These are phyloP conservation scores for Mimosa bimucronata DNA, from an alignment of 306 rosid genomes.

Conservation along the genomic window DNA sequence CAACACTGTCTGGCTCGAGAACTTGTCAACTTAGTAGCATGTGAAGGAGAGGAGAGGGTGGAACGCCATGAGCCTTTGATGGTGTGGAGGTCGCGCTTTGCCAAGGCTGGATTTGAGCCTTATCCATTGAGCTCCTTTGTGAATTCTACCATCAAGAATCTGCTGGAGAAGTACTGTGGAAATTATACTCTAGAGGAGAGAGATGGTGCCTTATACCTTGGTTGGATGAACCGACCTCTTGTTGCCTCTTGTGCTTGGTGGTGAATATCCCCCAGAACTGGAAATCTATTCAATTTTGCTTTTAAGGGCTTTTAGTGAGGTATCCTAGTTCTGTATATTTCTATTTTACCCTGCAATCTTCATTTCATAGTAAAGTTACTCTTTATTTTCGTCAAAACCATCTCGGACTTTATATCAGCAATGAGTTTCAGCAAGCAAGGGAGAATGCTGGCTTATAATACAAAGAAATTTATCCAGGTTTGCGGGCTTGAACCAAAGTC, in stretches of 20 bases:
- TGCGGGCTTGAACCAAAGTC: not conserved
- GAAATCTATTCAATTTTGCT: conserved; percentile 36
- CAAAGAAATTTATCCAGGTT: conserved; percentile 12
- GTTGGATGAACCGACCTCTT: conserved; percentile 77
- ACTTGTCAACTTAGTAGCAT: conserved; percentile 85
- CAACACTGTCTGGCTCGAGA: conserved; percentile 95
- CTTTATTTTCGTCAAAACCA: conserved; percentile 33
- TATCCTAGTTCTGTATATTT: conserved; percentile 28
- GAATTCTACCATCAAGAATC: conserved; percentile 74
- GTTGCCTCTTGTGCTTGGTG: conserved; percentile 87
- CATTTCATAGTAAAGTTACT: conserved; percentile 33
- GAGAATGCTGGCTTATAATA: conserved; percentile 37
- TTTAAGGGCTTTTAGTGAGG: conserved; percentile 40
- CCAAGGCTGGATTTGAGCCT: conserved; percentile 75
- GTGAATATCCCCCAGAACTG: conserved; percentile 40
- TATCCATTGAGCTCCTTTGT: conserved; percentile 76
- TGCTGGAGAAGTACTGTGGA: conserved; percentile 71
- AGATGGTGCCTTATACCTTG: conserved; percentile 77
- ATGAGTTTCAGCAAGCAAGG: conserved; percentile 25
- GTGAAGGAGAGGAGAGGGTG: conserved; percentile 88
- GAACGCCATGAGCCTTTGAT: conserved; percentile 80
- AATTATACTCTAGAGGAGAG: conserved; percentile 84
- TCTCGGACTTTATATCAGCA: conserved; percentile 29
- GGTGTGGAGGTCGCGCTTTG: conserved; percentile 76
- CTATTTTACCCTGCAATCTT: conserved; percentile 4